Evolutionary conservation across 2,329 filamentous ascomycete genomes (phyloP).

Genomic region (Penicillium sp.): DNA sequence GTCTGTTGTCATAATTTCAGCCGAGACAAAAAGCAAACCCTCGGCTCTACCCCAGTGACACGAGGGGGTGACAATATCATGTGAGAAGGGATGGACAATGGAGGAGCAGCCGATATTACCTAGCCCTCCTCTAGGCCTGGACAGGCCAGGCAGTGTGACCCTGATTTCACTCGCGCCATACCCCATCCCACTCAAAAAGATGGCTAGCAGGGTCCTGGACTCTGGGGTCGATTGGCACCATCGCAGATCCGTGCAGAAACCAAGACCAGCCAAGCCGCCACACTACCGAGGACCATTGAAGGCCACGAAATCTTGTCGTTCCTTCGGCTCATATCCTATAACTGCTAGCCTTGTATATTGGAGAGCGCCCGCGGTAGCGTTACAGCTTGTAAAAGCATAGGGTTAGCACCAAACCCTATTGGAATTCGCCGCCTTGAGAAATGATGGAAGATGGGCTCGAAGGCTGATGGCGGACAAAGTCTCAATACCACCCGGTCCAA

Average conservation of each 20-base stretch:
- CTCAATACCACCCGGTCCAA: background rate
- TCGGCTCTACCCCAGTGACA: background rate
- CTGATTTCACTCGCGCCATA: background rate
- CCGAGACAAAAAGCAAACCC: background rate
- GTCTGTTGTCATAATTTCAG: background rate
- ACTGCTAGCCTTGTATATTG: background rate
- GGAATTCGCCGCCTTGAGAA: background rate
- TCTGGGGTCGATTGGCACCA: background rate
- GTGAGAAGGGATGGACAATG: background rate
- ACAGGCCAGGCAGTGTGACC: background rate
- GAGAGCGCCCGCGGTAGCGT: background rate
- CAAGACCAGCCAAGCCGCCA: slow-evolving; percentile 1
- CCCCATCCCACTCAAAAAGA: background rate
- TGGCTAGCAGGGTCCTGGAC: background rate
- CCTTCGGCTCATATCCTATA: slow-evolving; percentile 6
- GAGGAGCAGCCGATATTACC: background rate
- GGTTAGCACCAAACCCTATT: background rate
- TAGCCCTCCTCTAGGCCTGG: background rate
- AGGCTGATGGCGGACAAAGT: background rate
- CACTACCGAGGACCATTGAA: background rate
- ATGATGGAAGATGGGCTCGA: background rate
- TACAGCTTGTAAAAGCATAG: background rate
- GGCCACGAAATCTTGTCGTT: background rate
- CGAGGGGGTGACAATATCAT: background rate
- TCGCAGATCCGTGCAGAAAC: background rate